Conservation (phyloP, 1,284 basidiomycete genomes). For the Laetiporus sulphureus region DNA sequence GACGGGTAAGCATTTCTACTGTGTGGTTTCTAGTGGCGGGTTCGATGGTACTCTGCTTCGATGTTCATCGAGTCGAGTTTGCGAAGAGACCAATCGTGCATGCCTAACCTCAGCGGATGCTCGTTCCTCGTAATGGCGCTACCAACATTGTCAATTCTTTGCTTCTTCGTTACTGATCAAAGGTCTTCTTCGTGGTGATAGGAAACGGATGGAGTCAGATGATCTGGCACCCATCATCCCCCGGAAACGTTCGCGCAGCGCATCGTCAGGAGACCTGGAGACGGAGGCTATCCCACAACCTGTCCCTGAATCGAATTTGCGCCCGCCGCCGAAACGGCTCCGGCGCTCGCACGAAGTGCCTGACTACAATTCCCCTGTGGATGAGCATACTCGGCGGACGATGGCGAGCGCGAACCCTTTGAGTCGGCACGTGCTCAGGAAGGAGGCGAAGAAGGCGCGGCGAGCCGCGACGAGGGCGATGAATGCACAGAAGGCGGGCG, state of each 20-base stretch:
- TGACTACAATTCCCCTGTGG: constrained; percentile 39
- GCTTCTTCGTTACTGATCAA: no score
- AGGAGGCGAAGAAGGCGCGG: constrained; percentile 51
- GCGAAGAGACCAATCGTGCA: no score
- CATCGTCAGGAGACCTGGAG: constrained; percentile 1
- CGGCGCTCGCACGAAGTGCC: constrained; percentile 44
- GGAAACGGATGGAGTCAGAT: constrained; percentile 37
- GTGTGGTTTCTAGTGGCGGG: background rate
- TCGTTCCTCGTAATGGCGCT: background rate
- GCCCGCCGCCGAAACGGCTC: constrained; percentile 53
- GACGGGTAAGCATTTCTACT: constrained; percentile 33
- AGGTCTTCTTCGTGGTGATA: no score
- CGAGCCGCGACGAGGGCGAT: constrained; percentile 32
- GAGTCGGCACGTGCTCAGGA: constrained; percentile 49
- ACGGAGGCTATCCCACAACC: constrained; percentile 4
- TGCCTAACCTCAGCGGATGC: background rate
- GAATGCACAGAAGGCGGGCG: constrained; percentile 8
- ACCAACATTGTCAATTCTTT: no score
- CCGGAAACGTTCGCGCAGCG: constrained; percentile 29
- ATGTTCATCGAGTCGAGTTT: no score
- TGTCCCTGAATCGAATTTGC: constrained; percentile 1
- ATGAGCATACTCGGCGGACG: constrained; percentile 27
- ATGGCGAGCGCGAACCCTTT: constrained; percentile 52
- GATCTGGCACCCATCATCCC: constrained; percentile 33
- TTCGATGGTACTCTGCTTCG: background rate